A percentile compares a stretch with the other conserved stretches of the same genome.
phyloP scores from a whole-genome alignment of 768 basidiomycete species.

The Neoboletus magnificus region DNA sequence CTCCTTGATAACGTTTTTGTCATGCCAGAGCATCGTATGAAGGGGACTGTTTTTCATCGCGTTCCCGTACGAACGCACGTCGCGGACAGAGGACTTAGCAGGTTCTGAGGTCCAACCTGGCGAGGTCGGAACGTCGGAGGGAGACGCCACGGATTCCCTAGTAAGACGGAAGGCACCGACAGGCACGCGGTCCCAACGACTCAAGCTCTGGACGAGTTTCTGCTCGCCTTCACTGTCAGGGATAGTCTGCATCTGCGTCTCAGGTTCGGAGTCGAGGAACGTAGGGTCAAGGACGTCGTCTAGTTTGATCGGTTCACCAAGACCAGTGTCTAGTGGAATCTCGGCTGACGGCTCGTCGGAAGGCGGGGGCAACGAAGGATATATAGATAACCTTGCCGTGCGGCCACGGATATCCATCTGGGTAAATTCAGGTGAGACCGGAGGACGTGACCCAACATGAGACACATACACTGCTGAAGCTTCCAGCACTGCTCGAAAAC shows the following conservation, averaged over 20 bases:
- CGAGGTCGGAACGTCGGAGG: conserved; percentile 28
- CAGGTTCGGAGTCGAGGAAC: conserved; percentile 59
- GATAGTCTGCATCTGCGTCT: conserved; percentile 28
- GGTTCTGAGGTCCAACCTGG: conserved; percentile 31
- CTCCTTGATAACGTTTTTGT: conserved; percentile 23
- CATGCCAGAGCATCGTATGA: conserved; percentile 53
- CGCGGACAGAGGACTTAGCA: conserved; percentile 12
- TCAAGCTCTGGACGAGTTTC: conserved; percentile 47
- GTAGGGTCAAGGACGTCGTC: conserved; percentile 78
- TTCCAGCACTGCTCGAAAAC: conserved; percentile 31
- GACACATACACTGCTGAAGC: conserved; percentile 37
- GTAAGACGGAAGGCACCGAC: conserved; percentile 71
- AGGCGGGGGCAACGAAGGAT: conserved; percentile 30
- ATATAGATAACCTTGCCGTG: conserved; percentile 34
- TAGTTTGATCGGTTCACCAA: conserved; percentile 53
- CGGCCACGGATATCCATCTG: conserved; percentile 33
- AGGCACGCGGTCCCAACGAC: conserved; percentile 72
- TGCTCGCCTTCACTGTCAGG: conserved; percentile 37
- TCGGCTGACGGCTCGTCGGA: conserved; percentile 36
- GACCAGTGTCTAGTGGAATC: conserved; percentile 35
- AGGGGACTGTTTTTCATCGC: conserved; percentile 56
- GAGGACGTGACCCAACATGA: conserved; percentile 1
- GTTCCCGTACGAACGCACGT: conserved; percentile 31
- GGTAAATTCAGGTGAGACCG: conserved; percentile 4
- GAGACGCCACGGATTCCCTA: conserved; percentile 31